phyloP scores from a whole-genome alignment of 2,329 filamentous ascomycete genomes.

The Aspergillus quadrilineatus region DNA sequence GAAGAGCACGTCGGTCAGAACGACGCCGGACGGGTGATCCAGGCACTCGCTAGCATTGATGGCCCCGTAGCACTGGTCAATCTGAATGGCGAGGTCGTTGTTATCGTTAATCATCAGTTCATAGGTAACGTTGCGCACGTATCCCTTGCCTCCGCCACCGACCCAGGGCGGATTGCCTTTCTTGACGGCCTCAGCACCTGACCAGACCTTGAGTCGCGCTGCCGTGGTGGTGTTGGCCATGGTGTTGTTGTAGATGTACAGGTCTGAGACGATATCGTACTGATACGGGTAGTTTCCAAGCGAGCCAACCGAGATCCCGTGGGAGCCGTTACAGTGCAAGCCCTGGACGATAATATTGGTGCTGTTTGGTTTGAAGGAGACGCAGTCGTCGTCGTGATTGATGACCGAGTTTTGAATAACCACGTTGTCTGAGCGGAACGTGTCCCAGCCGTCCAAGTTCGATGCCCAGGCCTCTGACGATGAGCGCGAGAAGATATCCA shows the following conservation, averaged over 20 bases:
- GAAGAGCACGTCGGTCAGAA: neutral
- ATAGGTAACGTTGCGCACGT: conserved; percentile 66
- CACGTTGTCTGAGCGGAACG: conserved; percentile 58
- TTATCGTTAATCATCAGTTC: conserved; percentile 60
- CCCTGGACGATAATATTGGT: conserved; percentile 68
- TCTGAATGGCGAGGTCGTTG: conserved; percentile 47
- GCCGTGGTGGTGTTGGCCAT: conserved; percentile 61
- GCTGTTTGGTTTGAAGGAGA: conserved; percentile 72
- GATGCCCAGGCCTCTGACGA: conserved; percentile 8
- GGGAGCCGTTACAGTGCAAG: conserved; percentile 65
- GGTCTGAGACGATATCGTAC: conserved; percentile 66
- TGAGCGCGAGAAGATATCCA: conserved; percentile 51
- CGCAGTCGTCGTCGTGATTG: conserved; percentile 58
- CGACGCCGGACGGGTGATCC: neutral
- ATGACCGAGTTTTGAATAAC: conserved; percentile 67
- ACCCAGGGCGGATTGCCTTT: conserved; percentile 51
- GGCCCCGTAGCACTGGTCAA: conserved; percentile 1
- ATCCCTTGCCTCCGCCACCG: conserved; percentile 63
- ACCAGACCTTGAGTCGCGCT: conserved; percentile 74
- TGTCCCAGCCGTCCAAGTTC: conserved; percentile 25
- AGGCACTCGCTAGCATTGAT: neutral
- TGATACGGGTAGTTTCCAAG: conserved; percentile 65
- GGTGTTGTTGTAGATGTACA: conserved; percentile 62
- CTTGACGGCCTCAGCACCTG: conserved; percentile 56
- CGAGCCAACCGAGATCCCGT: conserved; percentile 70